A percentile compares a stretch with the other conserved stretches of the same genome.
Evolutionary conservation across 176 grass and related monocot genomes (phyloP).

Genomic region (Guadua angustifolia): DNA sequence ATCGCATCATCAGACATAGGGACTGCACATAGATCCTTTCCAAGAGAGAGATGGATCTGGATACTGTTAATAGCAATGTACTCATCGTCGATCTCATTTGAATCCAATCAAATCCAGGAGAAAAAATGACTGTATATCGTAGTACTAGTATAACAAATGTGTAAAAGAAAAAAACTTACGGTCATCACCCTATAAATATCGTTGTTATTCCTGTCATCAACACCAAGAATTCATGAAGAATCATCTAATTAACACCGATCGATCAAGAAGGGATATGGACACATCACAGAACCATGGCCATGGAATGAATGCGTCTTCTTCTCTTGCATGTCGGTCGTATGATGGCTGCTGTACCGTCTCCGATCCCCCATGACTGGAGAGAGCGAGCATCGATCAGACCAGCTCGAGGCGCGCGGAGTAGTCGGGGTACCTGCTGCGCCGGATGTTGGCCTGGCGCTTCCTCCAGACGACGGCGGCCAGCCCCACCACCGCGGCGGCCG

Average conservation of each 20-base stretch:
- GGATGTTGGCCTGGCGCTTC: constrained; percentile 80
- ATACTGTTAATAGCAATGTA: neutral
- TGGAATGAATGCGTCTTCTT: neutral
- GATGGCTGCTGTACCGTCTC: neutral
- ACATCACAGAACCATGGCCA: neutral
- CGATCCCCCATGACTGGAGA: neutral
- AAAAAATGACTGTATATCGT: neutral
- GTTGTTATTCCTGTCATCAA: neutral
- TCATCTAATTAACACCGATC: neutral
- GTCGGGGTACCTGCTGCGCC: constrained; percentile 70
- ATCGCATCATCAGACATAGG: too few species aligned
- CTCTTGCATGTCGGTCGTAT: neutral
- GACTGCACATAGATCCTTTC: too few species aligned
- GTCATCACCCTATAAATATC: neutral
- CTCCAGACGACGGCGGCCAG: constrained; percentile 57
- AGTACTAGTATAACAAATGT: neutral
- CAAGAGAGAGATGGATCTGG: neutral
- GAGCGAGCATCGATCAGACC: constrained; percentile 46
- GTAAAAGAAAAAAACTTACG: neutral
- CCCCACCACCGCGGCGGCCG: constrained; percentile 56
- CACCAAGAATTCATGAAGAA: neutral
- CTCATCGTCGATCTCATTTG: neutral
- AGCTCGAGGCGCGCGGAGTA: constrained; percentile 76
- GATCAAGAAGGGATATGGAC: neutral
- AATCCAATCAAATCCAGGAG: neutral